A percentile compares a stretch with the other conserved stretches of the same genome.
These are phyloP conservation scores for Peronospora farinosa DNA, from an alignment of 352 stramenopile species.

Conservation along the genomic window DNA sequence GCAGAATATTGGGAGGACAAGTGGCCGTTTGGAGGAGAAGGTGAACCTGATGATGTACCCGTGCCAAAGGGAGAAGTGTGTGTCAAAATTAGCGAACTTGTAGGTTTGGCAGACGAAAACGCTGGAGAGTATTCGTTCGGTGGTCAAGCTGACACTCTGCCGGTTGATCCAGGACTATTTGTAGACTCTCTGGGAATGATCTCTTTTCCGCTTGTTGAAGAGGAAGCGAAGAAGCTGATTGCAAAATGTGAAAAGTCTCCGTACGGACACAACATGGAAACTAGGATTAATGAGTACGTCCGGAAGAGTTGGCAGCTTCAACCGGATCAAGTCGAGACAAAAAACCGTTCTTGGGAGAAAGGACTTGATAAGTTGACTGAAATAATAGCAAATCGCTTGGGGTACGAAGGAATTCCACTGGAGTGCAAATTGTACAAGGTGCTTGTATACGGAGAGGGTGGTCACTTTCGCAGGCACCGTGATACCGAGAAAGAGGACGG, in stretches of 20 bases:
- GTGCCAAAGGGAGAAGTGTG: conserved; percentile 2
- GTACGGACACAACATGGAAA: conserved; percentile 11
- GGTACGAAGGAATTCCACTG: conserved; percentile 10
- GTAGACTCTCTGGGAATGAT: conserved; percentile 9
- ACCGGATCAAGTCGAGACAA: conserved; percentile 10
- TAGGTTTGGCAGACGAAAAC: conserved; percentile 6
- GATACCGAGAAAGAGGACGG: conserved; percentile 51
- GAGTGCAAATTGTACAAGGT: conserved; percentile 38
- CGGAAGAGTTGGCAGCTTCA: conserved; percentile 14
- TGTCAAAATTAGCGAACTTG: conserved; percentile 7
- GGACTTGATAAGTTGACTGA: conserved; percentile 2
- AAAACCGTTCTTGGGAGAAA: conserved; percentile 2
- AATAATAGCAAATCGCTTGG: conserved; percentile 7
- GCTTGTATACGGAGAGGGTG: conserved; percentile 36
- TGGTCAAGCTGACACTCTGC: conserved; percentile 8
- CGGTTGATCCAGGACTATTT: background rate
- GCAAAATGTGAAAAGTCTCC: conserved; percentile 12
- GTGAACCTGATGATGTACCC: background rate
- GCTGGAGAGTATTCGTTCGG: conserved; percentile 13
- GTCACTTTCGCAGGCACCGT: conserved; percentile 36
- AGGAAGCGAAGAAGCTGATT: conserved; percentile 14
- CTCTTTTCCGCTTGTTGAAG: background rate
- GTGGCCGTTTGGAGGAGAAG: conserved; percentile 13
- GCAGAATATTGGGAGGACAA: background rate
- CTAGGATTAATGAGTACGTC: conserved; percentile 6